Evolutionary conservation across 192 early-diverging fungal genomes (phyloP), one percentile per base, ranked within the genome.

Genomic region (Linnemannia exigua): DNA sequence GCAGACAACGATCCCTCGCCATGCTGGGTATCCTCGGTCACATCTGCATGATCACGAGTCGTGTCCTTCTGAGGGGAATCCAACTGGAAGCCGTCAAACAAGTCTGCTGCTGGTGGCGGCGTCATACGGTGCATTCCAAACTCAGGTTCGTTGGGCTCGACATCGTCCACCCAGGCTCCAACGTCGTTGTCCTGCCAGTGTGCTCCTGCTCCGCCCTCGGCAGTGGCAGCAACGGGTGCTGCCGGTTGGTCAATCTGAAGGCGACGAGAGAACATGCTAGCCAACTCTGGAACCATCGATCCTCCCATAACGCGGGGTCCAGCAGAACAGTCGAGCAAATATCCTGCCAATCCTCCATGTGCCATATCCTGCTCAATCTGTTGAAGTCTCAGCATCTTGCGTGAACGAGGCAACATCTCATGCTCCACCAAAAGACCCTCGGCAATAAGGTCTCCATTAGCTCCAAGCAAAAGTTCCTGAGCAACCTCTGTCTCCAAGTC

Each of bases 401-500:
- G 75, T 0, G 77, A 83, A n/a, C 87, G 72, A n/a, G 81, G 80
- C 25, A 82, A 31, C 87, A 83, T 88, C 37, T 82, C 87, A 41
- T 82, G 80, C 1, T 63, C 83, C 68, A 82, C 73, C 73, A 82
- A 70, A 5, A 86, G 70, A 50, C 84, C 88, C 35, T 87, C 87
- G 11, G 82, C 82, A 3, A 89, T 38, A 70, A 95, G 91, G 73
- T 93, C 91, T 3, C 90, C 48, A 25, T 72, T 72, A 48, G 46
- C 14, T 35, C 67, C 54, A 61, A 63, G 38, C 20, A 77, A 16
- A 5, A 70, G n/a, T 12, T 90, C 86, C 63, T 90, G 87, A 25
- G 93, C 79, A 70, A 97, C 88, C 84, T 96, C 94, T 1, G 92
- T 96, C n/a, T 90, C 80, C 11, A 89, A 82, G 78, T 97, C 95